Conservation (phyloP, 148 eudicot genomes). For the Salicornia ramosissima region DNA sequence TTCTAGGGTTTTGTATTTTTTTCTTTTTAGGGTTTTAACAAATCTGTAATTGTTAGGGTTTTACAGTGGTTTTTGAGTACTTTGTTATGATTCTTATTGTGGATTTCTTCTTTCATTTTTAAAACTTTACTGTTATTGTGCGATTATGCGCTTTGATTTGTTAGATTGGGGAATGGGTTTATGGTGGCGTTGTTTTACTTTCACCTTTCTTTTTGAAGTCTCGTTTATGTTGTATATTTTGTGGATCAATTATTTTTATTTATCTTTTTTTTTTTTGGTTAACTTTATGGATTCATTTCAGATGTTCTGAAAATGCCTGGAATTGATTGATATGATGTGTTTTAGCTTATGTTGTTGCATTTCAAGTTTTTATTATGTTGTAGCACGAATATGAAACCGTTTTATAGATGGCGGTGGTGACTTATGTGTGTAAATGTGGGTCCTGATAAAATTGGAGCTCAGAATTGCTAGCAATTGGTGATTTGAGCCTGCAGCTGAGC, state of each 20-base stretch:
- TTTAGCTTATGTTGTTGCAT: background rate
- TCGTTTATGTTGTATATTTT: background rate
- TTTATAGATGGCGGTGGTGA: background rate
- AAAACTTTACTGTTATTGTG: background rate
- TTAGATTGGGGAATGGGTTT: background rate
- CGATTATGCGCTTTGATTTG: background rate
- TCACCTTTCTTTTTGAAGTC: background rate
- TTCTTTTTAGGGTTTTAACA: constrained; percentile 12
- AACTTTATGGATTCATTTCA: background rate
- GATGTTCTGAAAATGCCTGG: background rate
- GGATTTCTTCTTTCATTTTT: background rate
- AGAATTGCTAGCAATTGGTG: background rate
- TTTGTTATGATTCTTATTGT: background rate
- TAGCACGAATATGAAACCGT: background rate
- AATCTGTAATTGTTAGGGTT: constrained; percentile 11
- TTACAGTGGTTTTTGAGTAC: constrained; percentile 5
- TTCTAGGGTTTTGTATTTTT: background rate
- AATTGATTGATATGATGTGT: background rate
- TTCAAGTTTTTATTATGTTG: background rate
- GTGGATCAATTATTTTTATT: background rate
- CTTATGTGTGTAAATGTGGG: background rate
- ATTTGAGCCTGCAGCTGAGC: background rate
- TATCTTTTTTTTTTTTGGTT: background rate
- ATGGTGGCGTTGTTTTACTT: background rate
- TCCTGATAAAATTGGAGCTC: background rate